Evolutionary conservation across 805 yeast species (phyloP).

Genomic region (Ogataea naganishii): DNA sequence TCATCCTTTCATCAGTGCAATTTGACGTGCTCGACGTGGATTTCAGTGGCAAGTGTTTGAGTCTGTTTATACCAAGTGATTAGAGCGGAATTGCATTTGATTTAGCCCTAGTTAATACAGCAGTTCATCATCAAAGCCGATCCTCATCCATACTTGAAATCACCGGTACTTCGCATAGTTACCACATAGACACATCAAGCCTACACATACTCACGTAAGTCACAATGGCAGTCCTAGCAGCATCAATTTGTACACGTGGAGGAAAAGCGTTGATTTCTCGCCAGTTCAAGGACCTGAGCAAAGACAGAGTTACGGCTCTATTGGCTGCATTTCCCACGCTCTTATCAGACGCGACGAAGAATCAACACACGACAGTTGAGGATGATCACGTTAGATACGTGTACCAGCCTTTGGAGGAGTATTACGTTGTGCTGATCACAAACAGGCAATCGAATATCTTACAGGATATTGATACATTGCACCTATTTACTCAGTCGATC

Average conservation of each 20-base stretch:
- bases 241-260: constrained; percentile 86
- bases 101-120: no score
- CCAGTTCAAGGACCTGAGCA: constrained; percentile 79
- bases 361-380: constrained; percentile 91
- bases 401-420: constrained; percentile 92
- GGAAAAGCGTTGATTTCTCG: constrained; percentile 91
- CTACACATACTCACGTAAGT: no score
- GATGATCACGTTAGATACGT: constrained; percentile 88
- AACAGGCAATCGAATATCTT: constrained; percentile 85
- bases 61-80: no score
- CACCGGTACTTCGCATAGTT: no score
- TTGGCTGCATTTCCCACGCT: constrained; percentile 80
- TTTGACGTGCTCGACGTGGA: no score
- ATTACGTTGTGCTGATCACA: constrained; percentile 84
- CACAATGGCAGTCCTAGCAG: constrained; percentile 75
- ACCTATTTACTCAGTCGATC: constrained; percentile 74
- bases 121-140: no score
- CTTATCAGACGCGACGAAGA: constrained; percentile 52
- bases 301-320: constrained; percentile 79
- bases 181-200: no score
- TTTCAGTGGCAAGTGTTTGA: no score
- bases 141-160: no score
- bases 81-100: no score
- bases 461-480: constrained; percentile 90
- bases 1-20: no score